Evolutionary conservation across 2,329 filamentous ascomycete genomes (phyloP), one percentile per base, ranked within the genome.

Genomic region (Xylariomycetidae sp.): DNA sequence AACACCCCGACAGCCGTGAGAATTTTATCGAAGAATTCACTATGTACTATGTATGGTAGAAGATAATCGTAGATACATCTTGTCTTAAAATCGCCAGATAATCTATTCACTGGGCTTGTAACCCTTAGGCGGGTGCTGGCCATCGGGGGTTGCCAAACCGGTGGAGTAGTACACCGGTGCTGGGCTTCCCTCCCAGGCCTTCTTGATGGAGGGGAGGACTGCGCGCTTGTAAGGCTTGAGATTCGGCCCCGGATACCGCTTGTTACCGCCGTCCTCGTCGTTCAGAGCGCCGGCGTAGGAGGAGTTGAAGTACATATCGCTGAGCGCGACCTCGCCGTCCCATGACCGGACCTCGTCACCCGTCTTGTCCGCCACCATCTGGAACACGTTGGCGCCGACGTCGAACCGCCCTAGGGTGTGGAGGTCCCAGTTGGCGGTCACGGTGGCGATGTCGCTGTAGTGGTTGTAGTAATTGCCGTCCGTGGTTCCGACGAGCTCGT

Each of bases 381-480:
- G 49, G 56, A 77, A 80, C n/a, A 86, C 73, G 53, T 86, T 86
- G 51, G 82, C 82, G 31, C 79, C 80, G 12, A 81, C 80, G 49
- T 87, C 82, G 68, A 73, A 85, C 38, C 82, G 77, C 9, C 82
- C 82, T 3, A 87, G 76, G 0, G 79, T 82, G 41, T 75, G 71
- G 7, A 86, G 71, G 42, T 66, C 69, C 80, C 81, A 86, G 68
- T 86, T 87, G 37, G 79, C 78, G 36, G 73, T 62, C 8, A 82
- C 72, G 13, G 80, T 78, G n/a, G 82, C 63, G 42, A 86, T 70
- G 46, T 74, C 68, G 7, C 75, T 82, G 67, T 85, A 86, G 64
- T 86, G 82, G 57, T 80, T 80, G 65, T 86, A 86, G 59, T 77
- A 89, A 52, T 67, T 75, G 48, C 63, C 50, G 58, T 94, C 86